These are phyloP conservation scores for Ilyonectria destructans DNA, from an alignment of 2,329 filamentous ascomycete genomes.

Conservation along the genomic window DNA sequence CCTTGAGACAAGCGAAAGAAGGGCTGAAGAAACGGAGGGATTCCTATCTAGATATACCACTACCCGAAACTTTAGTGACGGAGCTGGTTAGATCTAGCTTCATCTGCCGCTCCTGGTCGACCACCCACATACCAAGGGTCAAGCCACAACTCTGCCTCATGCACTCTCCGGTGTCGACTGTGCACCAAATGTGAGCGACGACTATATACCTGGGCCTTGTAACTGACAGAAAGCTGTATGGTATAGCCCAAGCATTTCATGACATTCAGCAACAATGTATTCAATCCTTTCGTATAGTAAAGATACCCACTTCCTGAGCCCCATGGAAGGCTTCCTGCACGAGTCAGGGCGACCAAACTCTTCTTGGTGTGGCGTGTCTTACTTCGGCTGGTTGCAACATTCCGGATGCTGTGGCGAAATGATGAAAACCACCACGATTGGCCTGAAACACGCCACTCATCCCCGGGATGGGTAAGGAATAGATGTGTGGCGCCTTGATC, in stretches of 20 bases:
- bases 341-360: not conserved
- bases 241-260: too few species aligned
- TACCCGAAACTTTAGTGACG: not conserved
- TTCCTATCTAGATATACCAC: not conserved
- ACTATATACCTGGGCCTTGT: too few species aligned
- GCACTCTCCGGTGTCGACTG: too few species aligned
- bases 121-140: not conserved
- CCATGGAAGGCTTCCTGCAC: too few species aligned
- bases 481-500: too few species aligned
- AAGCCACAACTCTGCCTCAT: not conserved
- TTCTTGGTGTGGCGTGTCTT: not conserved
- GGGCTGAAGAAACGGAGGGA: not conserved
- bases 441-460: not conserved
- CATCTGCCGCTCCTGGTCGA: not conserved
- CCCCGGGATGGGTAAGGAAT: not conserved
- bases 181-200: too few species aligned
- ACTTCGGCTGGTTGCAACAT: not conserved
- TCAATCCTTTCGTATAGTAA: too few species aligned
- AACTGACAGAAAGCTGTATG: too few species aligned
- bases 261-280: too few species aligned
- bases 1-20: not conserved
- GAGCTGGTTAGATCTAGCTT: not conserved
- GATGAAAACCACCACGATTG: not conserved
- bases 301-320: too few species aligned
- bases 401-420: not conserved